phyloP scores from a whole-genome alignment of 441 rosid genomes.

The Eutrema salsugineum region DNA sequence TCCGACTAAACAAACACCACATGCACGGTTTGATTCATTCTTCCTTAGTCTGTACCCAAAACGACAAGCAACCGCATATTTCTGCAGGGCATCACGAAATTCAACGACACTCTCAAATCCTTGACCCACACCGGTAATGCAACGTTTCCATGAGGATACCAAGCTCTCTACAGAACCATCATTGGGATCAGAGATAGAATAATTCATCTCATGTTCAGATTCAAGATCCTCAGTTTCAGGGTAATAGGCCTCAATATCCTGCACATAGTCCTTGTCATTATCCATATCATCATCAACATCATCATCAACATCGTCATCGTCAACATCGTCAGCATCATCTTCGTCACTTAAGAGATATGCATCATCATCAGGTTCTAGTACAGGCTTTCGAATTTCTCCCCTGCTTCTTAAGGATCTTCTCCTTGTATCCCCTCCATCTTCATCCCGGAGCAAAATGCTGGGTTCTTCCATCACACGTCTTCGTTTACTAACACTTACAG shows the following conservation, averaged over 20 bases:
- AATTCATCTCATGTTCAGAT: constrained; percentile 22
- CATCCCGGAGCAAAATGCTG: constrained; percentile 36
- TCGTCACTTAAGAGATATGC: constrained; percentile 19
- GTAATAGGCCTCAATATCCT: constrained; percentile 18
- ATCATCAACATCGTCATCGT: not conserved
- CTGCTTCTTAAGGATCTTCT: constrained; percentile 36
- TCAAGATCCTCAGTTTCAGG: constrained; percentile 29
- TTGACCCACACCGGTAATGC: constrained; percentile 86
- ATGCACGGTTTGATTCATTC: constrained; percentile 82
- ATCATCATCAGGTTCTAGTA: constrained; percentile 35
- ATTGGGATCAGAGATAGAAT: constrained; percentile 27
- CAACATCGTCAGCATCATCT: constrained; percentile 4
- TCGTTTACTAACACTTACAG: constrained; percentile 79
- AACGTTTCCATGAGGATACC: constrained; percentile 74
- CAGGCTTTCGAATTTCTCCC: constrained; percentile 25
- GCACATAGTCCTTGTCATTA: constrained; percentile 21
- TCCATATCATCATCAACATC: not conserved
- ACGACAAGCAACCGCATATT: constrained; percentile 80
- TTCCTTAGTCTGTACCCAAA: constrained; percentile 75
- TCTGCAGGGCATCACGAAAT: constrained; percentile 86
- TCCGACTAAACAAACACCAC: constrained; percentile 65
- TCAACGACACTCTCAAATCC: constrained; percentile 72
- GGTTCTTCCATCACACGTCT: constrained; percentile 63
- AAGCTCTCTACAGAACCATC: constrained; percentile 42
- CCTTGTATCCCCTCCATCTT: constrained; percentile 35